phyloP scores from a whole-genome alignment of 768 basidiomycete species.

The Artomyces pyxidatus region DNA sequence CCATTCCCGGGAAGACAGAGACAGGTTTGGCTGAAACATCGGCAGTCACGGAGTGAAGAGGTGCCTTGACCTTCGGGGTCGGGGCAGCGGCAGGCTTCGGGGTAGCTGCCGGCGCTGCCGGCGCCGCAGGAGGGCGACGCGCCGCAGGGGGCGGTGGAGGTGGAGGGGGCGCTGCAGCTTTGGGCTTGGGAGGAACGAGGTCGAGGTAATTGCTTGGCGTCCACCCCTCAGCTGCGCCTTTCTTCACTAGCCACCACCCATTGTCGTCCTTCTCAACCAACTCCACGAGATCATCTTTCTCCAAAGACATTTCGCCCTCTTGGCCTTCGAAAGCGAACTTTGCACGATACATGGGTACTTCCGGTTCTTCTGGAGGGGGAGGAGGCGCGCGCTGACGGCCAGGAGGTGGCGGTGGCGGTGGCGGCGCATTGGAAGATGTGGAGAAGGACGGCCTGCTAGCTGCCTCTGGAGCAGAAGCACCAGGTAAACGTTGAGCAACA shows the following conservation, averaged over 20 bases:
- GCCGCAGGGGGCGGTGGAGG: conserved; percentile 31
- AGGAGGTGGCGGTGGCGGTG: conserved; percentile 31
- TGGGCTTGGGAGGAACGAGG: conserved; percentile 58
- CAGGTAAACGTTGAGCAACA: conserved; percentile 55
- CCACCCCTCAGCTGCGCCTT: conserved; percentile 80
- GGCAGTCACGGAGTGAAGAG: conserved; percentile 37
- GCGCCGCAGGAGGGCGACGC: conserved; percentile 26
- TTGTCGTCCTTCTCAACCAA: conserved; percentile 88
- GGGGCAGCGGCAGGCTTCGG: conserved; percentile 12
- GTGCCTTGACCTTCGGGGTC: conserved; percentile 24
- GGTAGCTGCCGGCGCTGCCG: conserved; percentile 10
- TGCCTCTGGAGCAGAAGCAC: conserved; percentile 36
- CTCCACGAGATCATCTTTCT: conserved; percentile 90
- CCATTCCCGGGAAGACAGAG: conserved; percentile 77
- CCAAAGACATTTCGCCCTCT: conserved; percentile 82
- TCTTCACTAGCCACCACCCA: conserved; percentile 98
- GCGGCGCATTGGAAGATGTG: conserved; percentile 35
- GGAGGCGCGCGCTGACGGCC: conserved; percentile 41
- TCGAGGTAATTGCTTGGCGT: conserved; percentile 93
- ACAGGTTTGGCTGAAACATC: conserved; percentile 68
- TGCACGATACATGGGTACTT: conserved; percentile 71
- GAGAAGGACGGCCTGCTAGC: conserved; percentile 26
- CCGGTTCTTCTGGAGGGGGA: conserved; percentile 46
- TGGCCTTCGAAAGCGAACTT: conserved; percentile 92
- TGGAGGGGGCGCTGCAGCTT: conserved; percentile 65